These are phyloP conservation scores for Glaciozyma antarctica DNA, from an alignment of 768 basidiomycete species.

Conservation along the genomic window DNA sequence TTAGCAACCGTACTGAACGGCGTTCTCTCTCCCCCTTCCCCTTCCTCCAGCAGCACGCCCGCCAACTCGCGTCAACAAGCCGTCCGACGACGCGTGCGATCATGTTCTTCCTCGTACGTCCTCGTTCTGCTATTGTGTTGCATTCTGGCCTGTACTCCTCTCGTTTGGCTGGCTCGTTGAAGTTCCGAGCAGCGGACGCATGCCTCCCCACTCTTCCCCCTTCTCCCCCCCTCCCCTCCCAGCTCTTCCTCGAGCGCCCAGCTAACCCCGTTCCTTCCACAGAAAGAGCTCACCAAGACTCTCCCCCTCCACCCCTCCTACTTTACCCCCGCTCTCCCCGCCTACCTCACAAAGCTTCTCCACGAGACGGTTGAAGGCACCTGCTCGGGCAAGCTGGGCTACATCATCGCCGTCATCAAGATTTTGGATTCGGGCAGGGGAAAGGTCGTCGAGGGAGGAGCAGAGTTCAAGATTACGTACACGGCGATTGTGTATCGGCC, in stretches of 20 bases:
- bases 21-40: too few species aligned
- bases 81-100: not conserved
- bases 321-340: slow-evolving; percentile 90
- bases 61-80: too few species aligned
- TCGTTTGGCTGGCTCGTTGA: too few species aligned
- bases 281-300: slow-evolving; percentile 97
- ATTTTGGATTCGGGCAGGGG: slow-evolving; percentile 27
- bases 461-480: slow-evolving; percentile 89
- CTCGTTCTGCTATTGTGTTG: not conserved
- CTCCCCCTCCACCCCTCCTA: slow-evolving; percentile 96
- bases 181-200: too few species aligned
- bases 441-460: slow-evolving; percentile 54
- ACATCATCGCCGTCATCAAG: slow-evolving; percentile 83
- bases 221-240: too few species aligned
- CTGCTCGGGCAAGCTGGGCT: slow-evolving; percentile 88
- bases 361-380: slow-evolving; percentile 96
- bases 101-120: not conserved
- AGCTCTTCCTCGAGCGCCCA: too few species aligned
- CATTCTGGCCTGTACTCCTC: too few species aligned
- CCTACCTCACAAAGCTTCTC: slow-evolving; percentile 83
- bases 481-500: slow-evolving; percentile 98
- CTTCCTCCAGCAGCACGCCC: too few species aligned
- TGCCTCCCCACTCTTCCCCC: not conserved
- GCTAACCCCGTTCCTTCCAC: slow-evolving; percentile 36
- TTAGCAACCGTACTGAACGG: too few species aligned